Evolutionary conservation across 345 rosid genomes (phyloP), one percentile per base, ranked within the genome.

Genomic region (Eucalyptus tenuipes): DNA sequence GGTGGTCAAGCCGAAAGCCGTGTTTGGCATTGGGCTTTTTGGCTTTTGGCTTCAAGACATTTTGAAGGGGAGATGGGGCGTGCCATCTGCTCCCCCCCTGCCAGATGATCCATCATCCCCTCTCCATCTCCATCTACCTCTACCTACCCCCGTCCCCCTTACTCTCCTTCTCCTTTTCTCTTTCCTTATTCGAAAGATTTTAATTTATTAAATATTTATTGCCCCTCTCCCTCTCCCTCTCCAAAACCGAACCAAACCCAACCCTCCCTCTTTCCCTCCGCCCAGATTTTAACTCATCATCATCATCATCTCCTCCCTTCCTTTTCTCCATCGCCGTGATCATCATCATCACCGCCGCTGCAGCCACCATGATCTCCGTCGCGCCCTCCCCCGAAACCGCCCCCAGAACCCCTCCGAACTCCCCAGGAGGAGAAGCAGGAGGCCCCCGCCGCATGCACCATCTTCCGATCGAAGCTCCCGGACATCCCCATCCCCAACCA

Each of bases 391-490:
- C 87, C 25, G 82, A 61, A 40, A 27, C 87, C 57, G 18, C 57
- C 42, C 42, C 45, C 29, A 71, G 37, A 55, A n/a, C 48, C 9
- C 33, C 33, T 29, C 45, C 44, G 37, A 85, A 50, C 24, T 82
- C 52, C n/a, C 2, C 81, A 18, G 3, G 81, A 10, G 13, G 18
- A 68, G 81, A 42, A 40, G 29, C 81, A 18, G 40, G 17, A 29
- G 87, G 3, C 88, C 92, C 47, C 93, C 87, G 42, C 40, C 18
- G 49, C 27, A 3, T 24, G 50, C 90, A 20, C 61, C 86, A 59
- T 96, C 88, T 97, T 97, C 96, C 91, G 94, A 75, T 97, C 99
- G 5, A 97, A 93, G 87, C 93, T 97, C 6, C 97, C 98, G 2
- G 98, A 95, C 14, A 97, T 97, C 14, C 89, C 94, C 89, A 95